phyloP scores from a whole-genome alignment of 306 rosid genomes.

The Glycine soja region DNA sequence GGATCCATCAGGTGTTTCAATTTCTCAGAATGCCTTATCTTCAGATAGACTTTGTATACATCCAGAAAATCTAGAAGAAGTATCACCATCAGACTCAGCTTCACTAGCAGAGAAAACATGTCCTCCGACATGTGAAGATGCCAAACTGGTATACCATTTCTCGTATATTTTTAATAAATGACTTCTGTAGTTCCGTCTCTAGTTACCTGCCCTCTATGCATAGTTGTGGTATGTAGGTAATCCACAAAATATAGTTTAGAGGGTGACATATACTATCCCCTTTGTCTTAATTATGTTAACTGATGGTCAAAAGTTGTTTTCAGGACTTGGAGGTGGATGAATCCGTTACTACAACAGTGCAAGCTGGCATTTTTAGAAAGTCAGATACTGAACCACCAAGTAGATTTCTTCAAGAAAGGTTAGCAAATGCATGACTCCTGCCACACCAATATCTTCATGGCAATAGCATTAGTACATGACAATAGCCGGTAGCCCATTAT shows the following conservation, averaged over 20 bases:
- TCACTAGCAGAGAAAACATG: conserved; percentile 37
- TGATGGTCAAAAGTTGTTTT: conserved; percentile 36
- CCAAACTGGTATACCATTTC: conserved; percentile 56
- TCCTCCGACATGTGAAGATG: conserved; percentile 43
- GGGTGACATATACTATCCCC: neutral
- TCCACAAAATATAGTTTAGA: conserved; percentile 37
- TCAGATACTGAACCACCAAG: conserved; percentile 56
- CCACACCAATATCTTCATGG: conserved; percentile 38
- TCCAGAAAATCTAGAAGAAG: conserved; percentile 52
- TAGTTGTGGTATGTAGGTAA: neutral
- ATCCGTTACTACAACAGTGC: conserved; percentile 45
- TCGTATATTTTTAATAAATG: conserved; percentile 31
- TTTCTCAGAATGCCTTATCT: conserved; percentile 44
- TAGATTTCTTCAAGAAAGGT: conserved; percentile 88
- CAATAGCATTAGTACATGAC: conserved; percentile 6
- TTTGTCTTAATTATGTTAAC: conserved; percentile 39
- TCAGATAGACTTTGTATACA: conserved; percentile 48
- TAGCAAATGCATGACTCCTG: conserved; percentile 23
- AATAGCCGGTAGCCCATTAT: neutral
- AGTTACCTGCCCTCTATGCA: conserved; percentile 17
- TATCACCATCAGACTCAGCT: conserved; percentile 39
- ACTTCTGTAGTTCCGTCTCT: conserved; percentile 1
- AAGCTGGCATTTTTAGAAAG: conserved; percentile 50
- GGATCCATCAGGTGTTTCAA: conserved; percentile 42
- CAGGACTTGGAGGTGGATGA: conserved; percentile 55